These are phyloP conservation scores for Eragrostis tef DNA, from an alignment of 202 grass and related monocot species.

Conservation along the genomic window DNA sequence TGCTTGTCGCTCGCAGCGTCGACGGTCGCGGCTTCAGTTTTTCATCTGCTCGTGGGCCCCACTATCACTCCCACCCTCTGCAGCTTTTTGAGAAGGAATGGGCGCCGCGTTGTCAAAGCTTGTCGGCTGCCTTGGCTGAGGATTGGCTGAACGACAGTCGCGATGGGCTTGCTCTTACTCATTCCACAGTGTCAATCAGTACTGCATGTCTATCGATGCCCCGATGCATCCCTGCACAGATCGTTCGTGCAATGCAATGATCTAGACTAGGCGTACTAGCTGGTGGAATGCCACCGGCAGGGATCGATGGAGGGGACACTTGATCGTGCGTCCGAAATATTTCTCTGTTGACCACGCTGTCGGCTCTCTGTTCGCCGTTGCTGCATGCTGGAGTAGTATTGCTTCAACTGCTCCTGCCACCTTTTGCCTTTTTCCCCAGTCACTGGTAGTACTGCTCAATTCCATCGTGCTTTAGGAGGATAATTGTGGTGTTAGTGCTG, in stretches of 20 bases:
- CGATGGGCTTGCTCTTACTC: no score
- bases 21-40: no score
- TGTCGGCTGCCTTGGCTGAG: no score
- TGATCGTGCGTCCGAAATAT: background rate
- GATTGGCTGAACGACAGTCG: no score
- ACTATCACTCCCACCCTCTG: no score
- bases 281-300: background rate
- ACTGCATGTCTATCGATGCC: background rate
- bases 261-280: background rate
- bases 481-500: slow-evolving; percentile 23
- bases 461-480: background rate
- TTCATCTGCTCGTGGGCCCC: no score
- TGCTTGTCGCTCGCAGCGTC: no score
- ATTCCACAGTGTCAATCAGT: background rate
- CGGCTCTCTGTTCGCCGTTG: slow-evolving; percentile 2
- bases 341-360: slow-evolving; percentile 8
- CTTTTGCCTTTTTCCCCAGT: background rate
- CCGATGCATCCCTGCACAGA: background rate
- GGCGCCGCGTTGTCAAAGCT: no score
- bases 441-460: no score
- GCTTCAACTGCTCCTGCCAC: background rate
- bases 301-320: background rate
- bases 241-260: background rate
- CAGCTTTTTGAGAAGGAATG: no score
- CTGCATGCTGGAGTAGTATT: background rate